Conservation (phyloP, 2,329 filamentous ascomycete genomes). For the Fusarium tanahbumbuense region DNA sequence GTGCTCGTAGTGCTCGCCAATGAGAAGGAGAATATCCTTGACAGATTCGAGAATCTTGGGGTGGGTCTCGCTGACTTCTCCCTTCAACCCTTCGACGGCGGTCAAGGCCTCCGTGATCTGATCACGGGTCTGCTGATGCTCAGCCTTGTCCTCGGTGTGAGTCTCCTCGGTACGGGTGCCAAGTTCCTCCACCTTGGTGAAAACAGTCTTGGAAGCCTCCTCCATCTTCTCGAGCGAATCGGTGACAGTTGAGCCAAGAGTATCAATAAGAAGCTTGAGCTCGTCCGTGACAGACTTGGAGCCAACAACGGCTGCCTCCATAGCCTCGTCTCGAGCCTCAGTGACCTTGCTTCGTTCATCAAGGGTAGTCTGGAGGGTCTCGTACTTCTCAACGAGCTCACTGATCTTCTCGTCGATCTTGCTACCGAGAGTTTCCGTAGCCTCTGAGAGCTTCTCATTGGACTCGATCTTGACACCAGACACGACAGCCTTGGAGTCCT, state of each 20-base stretch:
- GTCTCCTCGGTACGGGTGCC: conserved; percentile 80
- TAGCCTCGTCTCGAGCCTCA: conserved; percentile 78
- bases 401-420: conserved; percentile 75
- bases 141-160: conserved; percentile 77
- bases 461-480: conserved; percentile 84
- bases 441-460: conserved; percentile 78
- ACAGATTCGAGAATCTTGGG: conserved; percentile 89
- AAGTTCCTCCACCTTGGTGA: conserved; percentile 83
- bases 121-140: conserved; percentile 85
- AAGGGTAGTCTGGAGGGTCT: conserved; percentile 80
- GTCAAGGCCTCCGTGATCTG: conserved; percentile 80
- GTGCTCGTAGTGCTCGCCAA: conserved; percentile 89
- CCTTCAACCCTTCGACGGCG: conserved; percentile 80
- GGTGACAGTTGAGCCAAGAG: conserved; percentile 81
- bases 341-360: conserved; percentile 79
- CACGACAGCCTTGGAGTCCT: conserved; percentile 83
- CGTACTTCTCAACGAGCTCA: conserved; percentile 87
- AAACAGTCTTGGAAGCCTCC: conserved; percentile 87
- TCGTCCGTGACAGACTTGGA: conserved; percentile 89
- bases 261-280: conserved; percentile 85
- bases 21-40: conserved; percentile 84
- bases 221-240: conserved; percentile 89
- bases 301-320: conserved; percentile 77
- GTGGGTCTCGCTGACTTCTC: conserved; percentile 82
- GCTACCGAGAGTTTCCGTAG: conserved; percentile 63